Conservation (phyloP, 169 alveolate genomes). For the Eimeria tenella region DNA sequence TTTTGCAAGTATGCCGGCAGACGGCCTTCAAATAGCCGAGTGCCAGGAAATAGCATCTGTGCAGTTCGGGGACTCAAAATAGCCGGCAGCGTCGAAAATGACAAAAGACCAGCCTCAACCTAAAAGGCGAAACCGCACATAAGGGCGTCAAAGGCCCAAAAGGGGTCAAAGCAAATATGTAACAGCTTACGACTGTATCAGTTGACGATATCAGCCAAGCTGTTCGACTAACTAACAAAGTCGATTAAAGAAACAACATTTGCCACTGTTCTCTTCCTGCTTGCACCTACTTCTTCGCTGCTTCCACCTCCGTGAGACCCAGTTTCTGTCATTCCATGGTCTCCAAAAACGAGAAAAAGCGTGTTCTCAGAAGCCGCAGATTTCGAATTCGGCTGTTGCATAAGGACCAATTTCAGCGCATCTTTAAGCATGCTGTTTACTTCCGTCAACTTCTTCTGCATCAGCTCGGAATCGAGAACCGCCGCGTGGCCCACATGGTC, state of each 20-base stretch:
- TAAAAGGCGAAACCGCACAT: background rate
- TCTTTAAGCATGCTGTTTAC: conserved; percentile 33
- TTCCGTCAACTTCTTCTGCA: conserved; percentile 80
- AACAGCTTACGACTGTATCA: too few relatives aligned
- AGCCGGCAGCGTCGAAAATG: conserved; percentile 71
- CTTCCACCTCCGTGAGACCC: conserved; percentile 91
- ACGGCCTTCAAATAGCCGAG: conserved; percentile 51
- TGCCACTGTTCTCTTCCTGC: background rate
- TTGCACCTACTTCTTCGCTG: conserved; percentile 82
- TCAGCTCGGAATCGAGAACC: conserved; percentile 76
- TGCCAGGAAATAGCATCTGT: conserved; percentile 27
- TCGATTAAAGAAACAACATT: background rate
- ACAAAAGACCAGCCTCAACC: conserved; percentile 59
- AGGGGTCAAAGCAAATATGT: too few relatives aligned
- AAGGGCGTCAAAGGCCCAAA: background rate
- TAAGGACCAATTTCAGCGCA: conserved; percentile 13
- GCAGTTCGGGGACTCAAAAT: conserved; percentile 59
- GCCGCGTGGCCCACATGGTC: conserved; percentile 91
- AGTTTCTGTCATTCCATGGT: conserved; percentile 91
- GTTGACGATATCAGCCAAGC: too few relatives aligned
- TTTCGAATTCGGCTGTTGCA: background rate
- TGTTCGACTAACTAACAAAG: background rate
- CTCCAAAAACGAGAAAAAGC: conserved; percentile 86
- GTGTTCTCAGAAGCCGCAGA: conserved; percentile 64
- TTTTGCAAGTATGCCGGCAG: conserved; percentile 62